Evolutionary conservation across 2,329 filamentous ascomycete genomes (phyloP).

Genomic region (Dryadomyces quercus-mongolicae): DNA sequence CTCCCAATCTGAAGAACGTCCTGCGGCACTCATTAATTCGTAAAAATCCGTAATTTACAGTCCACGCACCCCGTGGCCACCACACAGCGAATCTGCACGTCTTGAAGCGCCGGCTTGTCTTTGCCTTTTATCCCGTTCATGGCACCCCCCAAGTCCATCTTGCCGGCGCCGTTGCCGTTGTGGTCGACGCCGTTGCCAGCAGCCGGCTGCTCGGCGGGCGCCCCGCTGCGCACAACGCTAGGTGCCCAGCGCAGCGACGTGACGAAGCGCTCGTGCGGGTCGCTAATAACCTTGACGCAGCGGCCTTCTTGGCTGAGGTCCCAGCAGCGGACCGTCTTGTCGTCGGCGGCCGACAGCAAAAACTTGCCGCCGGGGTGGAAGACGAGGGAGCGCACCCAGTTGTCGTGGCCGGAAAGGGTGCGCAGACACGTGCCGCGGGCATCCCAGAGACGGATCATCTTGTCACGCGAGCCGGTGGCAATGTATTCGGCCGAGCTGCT

Average conservation of each 20-base stretch:
- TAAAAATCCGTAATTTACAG: conserved; percentile 66
- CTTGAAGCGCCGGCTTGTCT: conserved; percentile 23
- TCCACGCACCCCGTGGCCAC: conserved; percentile 82
- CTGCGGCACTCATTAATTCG: conserved; percentile 26
- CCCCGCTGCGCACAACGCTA: background rate
- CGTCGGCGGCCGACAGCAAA: conserved; percentile 72
- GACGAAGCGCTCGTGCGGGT: conserved; percentile 74
- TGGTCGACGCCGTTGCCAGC: background rate
- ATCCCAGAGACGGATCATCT: conserved; percentile 85
- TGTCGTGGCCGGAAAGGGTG: conserved; percentile 78
- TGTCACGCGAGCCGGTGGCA: conserved; percentile 81
- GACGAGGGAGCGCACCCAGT: conserved; percentile 77
- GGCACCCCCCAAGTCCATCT: background rate
- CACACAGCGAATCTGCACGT: conserved; percentile 65
- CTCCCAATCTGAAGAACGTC: no score
- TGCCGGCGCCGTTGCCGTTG: conserved; percentile 19
- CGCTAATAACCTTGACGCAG: conserved; percentile 69
- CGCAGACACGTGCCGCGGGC: conserved; percentile 73
- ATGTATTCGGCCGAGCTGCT: conserved; percentile 75
- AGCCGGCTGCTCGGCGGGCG: background rate
- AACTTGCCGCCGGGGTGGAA: conserved; percentile 93
- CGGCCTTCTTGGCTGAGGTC: conserved; percentile 83
- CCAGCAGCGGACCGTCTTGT: conserved; percentile 90
- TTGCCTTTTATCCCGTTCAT: conserved; percentile 15
- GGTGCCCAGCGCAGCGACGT: conserved; percentile 84